phyloP scores from a whole-genome alignment of 768 basidiomycete genomes.

The Cyathus striatus region DNA sequence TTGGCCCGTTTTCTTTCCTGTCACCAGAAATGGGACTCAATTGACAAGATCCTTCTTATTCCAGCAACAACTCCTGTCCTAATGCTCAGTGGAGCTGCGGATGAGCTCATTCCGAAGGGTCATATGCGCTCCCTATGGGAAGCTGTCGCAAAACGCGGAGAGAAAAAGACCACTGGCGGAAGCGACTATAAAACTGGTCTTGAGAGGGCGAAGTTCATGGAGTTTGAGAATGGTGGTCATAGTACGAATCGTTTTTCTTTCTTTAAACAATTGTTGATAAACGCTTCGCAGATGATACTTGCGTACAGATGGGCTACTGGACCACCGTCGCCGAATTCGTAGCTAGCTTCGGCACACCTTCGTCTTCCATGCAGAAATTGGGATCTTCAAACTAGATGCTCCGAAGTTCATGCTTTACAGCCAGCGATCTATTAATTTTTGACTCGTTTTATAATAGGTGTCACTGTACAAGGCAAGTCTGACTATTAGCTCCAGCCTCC shows the following conservation, averaged over 20 bases:
- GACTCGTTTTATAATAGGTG: no score
- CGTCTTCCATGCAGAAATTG: no score
- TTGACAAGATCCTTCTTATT: slow-evolving; percentile 55
- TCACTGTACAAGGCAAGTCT: no score
- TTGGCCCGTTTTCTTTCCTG: slow-evolving; percentile 75
- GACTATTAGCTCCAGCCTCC: no score
- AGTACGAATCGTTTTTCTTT: no score
- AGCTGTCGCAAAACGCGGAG: slow-evolving; percentile 50
- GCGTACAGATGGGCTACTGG: slow-evolving; percentile 53
- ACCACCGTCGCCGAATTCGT: slow-evolving; percentile 44
- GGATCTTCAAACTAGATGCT: no score
- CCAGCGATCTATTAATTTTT: no score
- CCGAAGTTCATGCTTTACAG: no score
- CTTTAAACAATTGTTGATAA: no score
- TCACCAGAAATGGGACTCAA: slow-evolving; percentile 86
- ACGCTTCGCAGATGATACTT: slow-evolving; percentile 43
- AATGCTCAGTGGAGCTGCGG: slow-evolving; percentile 70
- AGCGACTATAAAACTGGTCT: slow-evolving; percentile 41
- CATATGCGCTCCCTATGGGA: slow-evolving; percentile 79
- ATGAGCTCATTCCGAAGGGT: slow-evolving; percentile 69
- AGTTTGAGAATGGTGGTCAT: slow-evolving; percentile 50
- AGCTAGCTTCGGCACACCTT: slow-evolving; percentile 12
- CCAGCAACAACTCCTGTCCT: slow-evolving; percentile 68
- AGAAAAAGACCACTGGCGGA: slow-evolving; percentile 32
- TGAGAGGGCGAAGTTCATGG: slow-evolving; percentile 50